Evolutionary conservation across 164 flowering plant genomes (phyloP), one percentile per base, ranked within the genome.

Genomic region (Stephania cephalantha): DNA sequence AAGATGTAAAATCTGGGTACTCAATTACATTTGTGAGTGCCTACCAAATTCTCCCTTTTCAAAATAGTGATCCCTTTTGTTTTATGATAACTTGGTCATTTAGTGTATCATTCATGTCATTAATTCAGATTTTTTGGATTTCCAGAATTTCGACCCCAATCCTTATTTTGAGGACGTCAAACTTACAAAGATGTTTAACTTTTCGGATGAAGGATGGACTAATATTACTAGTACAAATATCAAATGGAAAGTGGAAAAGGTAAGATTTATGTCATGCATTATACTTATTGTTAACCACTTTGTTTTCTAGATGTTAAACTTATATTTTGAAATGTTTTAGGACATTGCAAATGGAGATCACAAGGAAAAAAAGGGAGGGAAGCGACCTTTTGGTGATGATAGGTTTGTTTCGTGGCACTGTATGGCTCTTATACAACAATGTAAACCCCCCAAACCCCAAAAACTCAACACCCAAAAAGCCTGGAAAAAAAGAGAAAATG

Each of bases 201-300:
- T 84, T 80, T 72, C 78, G 29, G 86, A 86, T 42, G 88, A 87
- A 55, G 90, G 86, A 52, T 77, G 82, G 12, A 82, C 86, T 9
- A 82, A 83, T 71, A 81, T 85, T 58, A 77, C 84, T 31, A 88
- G 84, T 69, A 86, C 88, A 67, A 52, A 74, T 48, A 87, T 87
- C 71, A 81, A 83, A 76, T 87, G 90, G 90, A 87, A 84, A 76
- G 85, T 82, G 70, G 88, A 88, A 75, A 85, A 83, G 89, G 89
- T 87, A 84, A 79, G 74, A 9, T 50, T 48, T 29, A 18, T 72
- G 35, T 50, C n/a, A 11, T 46, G 53, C 46, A 12, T 68, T 6
- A 13, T 7, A 35, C 65, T 25, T 71, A 5, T 35, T 12, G 45
- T 46, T 74, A n/a, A 66, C 70, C 48, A 10, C 7, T 75, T 5